Percentiles rank a stretch among this genome's conserved stretches.
phyloP scores from a whole-genome alignment of 495 filamentous ascomycete genomes.

The Platismatia glauca region DNA sequence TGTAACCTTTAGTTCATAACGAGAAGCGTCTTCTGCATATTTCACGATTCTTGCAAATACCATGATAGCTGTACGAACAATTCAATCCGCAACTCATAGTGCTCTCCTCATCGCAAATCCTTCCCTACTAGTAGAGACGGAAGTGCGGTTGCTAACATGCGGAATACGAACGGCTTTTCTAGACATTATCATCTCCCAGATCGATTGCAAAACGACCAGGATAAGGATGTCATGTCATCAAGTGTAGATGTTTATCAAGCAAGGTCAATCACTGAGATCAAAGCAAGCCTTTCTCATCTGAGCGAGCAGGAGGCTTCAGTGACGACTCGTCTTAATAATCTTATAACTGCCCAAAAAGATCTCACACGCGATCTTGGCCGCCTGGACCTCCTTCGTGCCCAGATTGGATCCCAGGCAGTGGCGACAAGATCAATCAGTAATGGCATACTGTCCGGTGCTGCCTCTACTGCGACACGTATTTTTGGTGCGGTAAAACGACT shows the following conservation, averaged over 20 bases:
- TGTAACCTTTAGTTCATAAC: no score
- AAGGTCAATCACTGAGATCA: slow-evolving; percentile 68
- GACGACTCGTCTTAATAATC: slow-evolving; percentile 61
- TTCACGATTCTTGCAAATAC: no score
- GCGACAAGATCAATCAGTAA: slow-evolving; percentile 76
- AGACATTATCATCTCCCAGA: neutral
- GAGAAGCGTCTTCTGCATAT: no score
- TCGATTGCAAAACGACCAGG: neutral
- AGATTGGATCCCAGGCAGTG: slow-evolving; percentile 79
- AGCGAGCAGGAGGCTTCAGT: slow-evolving; percentile 66
- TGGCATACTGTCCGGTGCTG: slow-evolving; percentile 76
- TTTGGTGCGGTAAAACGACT: slow-evolving; percentile 75
- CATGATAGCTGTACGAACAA: no score
- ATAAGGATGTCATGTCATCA: neutral
- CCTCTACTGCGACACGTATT: slow-evolving; percentile 77
- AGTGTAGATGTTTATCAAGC: slow-evolving; percentile 33
- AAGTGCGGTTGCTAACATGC: neutral
- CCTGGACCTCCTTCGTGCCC: slow-evolving; percentile 83
- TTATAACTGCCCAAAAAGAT: slow-evolving; percentile 73
- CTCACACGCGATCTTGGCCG: slow-evolving; percentile 73
- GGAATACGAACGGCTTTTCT: neutral
- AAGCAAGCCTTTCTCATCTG: slow-evolving; percentile 61
- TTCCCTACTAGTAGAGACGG: neutral
- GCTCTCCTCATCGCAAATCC: neutral
- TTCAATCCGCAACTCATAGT: no score